Evolutionary conservation across 1,139 yeast genomes (phyloP).

Genomic region (Yamadazyma friedrichii): DNA sequence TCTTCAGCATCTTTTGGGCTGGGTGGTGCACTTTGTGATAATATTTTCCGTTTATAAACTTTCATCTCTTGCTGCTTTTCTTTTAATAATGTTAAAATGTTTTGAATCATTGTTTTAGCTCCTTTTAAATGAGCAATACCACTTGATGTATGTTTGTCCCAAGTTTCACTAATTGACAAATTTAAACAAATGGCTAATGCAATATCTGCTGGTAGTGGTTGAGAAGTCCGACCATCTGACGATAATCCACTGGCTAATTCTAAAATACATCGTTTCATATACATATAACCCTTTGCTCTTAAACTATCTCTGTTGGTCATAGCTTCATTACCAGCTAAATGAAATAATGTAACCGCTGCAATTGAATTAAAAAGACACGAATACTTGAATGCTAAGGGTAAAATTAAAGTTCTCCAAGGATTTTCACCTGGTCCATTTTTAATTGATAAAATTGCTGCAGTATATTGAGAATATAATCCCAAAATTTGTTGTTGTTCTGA

Average conservation of each 20-base stretch:
- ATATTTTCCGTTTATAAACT: constrained; percentile 14
- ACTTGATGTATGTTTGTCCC: constrained; percentile 65
- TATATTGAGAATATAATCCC: constrained; percentile 40
- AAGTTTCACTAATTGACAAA: constrained; percentile 63
- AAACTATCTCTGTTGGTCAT: constrained; percentile 37
- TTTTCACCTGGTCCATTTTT: constrained; percentile 63
- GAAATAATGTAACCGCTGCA: constrained; percentile 66
- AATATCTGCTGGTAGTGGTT: constrained; percentile 57
- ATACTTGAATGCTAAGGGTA: constrained; percentile 54
- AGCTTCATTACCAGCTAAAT: constrained; percentile 45
- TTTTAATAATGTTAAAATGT: constrained; percentile 34
- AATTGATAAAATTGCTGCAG: constrained; percentile 62
- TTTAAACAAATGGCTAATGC: constrained; percentile 65
- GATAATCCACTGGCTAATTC: constrained; percentile 60
- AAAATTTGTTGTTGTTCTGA: constrained; percentile 37
- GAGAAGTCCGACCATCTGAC: constrained; percentile 17
- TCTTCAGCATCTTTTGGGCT: constrained; percentile 15
- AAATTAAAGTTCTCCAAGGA: constrained; percentile 62
- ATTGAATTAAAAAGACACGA: constrained; percentile 60
- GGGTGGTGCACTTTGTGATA: constrained; percentile 11
- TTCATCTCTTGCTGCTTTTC: constrained; percentile 22
- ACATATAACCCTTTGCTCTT: constrained; percentile 50
- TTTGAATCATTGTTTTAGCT: constrained; percentile 60
- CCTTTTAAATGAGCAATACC: constrained; percentile 70
- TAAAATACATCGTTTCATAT: constrained; percentile 59